A percentile compares a stretch with the other conserved stretches of the same genome.
Evolutionary conservation across 257 asterid genomes (phyloP).

Genomic region (Ilex aquifolium): DNA sequence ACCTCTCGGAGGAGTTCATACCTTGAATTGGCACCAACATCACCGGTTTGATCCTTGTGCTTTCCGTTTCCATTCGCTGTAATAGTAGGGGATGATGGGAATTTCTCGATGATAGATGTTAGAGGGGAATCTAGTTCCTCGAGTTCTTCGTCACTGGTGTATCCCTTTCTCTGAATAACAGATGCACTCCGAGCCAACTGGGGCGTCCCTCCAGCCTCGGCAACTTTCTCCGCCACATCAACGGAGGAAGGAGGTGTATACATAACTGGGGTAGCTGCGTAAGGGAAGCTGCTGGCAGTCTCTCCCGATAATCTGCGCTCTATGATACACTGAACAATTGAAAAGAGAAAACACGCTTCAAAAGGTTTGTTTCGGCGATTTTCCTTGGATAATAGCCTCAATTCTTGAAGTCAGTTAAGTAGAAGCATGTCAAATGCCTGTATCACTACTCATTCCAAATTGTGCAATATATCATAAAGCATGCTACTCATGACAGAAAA

Average conservation of each 20-base stretch:
- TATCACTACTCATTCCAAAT: too few species aligned
- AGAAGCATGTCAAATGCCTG: too few species aligned
- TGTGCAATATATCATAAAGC: too few species aligned
- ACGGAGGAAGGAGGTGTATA: conserved; percentile 58
- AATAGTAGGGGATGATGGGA: conserved; percentile 33
- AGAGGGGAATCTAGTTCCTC: conserved; percentile 73
- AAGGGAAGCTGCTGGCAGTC: conserved; percentile 58
- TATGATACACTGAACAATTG: conserved; percentile 55
- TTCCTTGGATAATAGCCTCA: too few species aligned
- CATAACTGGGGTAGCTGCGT: conserved; percentile 53
- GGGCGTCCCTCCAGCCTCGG: conserved; percentile 42
- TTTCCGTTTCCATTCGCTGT: conserved; percentile 14
- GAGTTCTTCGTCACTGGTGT: conserved; percentile 89
- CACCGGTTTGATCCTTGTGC: conserved; percentile 14
- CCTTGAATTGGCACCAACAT: conserved; percentile 49
- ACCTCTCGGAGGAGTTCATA: conserved; percentile 88
- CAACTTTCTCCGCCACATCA: conserved; percentile 54
- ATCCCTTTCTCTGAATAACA: conserved; percentile 75
- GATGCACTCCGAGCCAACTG: conserved; percentile 59
- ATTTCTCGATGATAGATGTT: conserved; percentile 37
- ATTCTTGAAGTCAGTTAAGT: too few species aligned
- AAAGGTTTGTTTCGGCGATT: too few species aligned
- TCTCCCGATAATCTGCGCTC: conserved; percentile 51
- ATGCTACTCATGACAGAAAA: too few species aligned
- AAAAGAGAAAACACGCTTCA: conserved; percentile 4